These are phyloP conservation scores for Aspergillus floridensis DNA, from an alignment of 2,329 filamentous ascomycete genomes.

Conservation along the genomic window DNA sequence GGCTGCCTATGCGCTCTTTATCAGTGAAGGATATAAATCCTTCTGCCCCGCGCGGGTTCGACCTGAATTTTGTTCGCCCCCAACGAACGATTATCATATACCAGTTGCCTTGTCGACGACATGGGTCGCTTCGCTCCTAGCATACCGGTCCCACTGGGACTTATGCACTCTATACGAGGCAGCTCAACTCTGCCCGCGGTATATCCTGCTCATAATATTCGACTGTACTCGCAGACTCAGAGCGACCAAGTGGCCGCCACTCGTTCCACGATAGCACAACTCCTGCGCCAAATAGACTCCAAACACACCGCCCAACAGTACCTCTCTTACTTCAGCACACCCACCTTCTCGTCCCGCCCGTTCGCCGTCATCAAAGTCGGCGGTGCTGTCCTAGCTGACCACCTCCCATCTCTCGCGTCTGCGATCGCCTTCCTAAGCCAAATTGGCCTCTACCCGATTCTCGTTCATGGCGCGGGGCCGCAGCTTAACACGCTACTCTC, in stretches of 20 bases:
- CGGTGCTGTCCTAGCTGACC: constrained; percentile 90
- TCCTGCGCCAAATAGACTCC: constrained; percentile 91
- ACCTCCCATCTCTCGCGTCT: constrained; percentile 85
- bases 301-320: constrained; percentile 97
- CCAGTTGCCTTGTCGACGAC: not conserved
- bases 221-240: constrained; percentile 46
- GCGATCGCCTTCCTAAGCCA: constrained; percentile 90
- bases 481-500: constrained; percentile 91
- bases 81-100: not conserved
- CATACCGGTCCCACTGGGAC: not conserved
- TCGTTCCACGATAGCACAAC: constrained; percentile 78
- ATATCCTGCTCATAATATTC: constrained; percentile 13
- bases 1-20: not conserved
- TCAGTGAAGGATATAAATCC: not conserved
- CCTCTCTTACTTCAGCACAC: constrained; percentile 89
- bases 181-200: not conserved
- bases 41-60: not conserved
- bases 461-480: constrained; percentile 91
- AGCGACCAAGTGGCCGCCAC: constrained; percentile 58
- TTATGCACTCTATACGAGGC: not conserved
- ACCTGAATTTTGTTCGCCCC: not conserved
- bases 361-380: constrained; percentile 99
- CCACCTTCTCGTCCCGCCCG: constrained; percentile 78
- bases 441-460: constrained; percentile 89
- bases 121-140: not conserved